Base-by-base conservation (phyloP, 345 rosid species). In the Clausena lansium region DNA sequence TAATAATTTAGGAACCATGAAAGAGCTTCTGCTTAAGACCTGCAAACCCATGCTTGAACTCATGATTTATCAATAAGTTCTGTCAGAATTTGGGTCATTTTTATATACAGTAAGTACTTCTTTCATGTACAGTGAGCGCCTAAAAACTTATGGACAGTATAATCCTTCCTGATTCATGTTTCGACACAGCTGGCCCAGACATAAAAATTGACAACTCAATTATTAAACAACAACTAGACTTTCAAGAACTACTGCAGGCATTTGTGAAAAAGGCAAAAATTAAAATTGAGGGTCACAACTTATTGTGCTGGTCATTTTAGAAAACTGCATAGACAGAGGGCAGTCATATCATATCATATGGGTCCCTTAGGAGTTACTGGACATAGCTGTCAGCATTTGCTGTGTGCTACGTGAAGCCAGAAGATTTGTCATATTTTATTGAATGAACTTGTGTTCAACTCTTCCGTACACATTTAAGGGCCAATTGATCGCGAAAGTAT, bases 121-220 rank as follows among this genome's bases (percentile, higher is more conserved):
- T 62, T 80, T 76, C 67, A 28, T 58, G 70, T 67, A 54, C 59
- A 65, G 62, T 65, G 54, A 62, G 76, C 33, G 54, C 64, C 70
- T 72, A 70, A 55, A 64, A 75, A 78, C 45, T 24, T 66, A 50
- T 64, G 79, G 81, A 71, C 80, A 77, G 67, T 36, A 55, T 54
- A 57, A 77, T 69, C 78, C 70, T 62, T 79, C 69, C 78, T 77
- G 86, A 73, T 80, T 77, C 75, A 32, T 65, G 77, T 72, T 73
- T 81, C 71, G 64, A 83, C 88, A 85, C 8, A 58, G 35, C 78
- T 84, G 91, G 84, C 80, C 86, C 89, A 79, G 65, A 73, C 60
- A 22, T 28, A 60, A 75, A 75, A 81, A 64, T 60, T 73, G 76
- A 81, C 78, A 70, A 63, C 83, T 83, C 81, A 81, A 86, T 86